Conservation (phyloP, 306 rosid species). For the Castanopsis chinensis region DNA sequence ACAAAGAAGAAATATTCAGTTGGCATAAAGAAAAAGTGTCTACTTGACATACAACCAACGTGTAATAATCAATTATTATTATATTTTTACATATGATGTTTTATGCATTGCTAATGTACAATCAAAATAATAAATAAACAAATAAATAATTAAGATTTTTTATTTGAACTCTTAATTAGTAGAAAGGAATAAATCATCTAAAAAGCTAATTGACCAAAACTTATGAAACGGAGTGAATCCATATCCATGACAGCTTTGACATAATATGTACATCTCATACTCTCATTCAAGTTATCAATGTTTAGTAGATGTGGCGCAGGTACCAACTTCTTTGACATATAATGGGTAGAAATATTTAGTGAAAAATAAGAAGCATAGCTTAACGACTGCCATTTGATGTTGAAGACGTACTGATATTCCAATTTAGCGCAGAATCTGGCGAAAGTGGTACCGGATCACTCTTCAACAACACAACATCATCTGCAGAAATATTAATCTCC, state of each 20-base stretch:
- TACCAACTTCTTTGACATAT: background rate
- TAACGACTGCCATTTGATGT: slow-evolving; percentile 53
- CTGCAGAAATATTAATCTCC: slow-evolving; percentile 45
- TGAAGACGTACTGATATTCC: slow-evolving; percentile 34
- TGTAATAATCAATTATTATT: no score
- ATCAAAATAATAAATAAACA: background rate
- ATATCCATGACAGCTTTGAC: slow-evolving; percentile 10
- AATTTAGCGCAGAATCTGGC: slow-evolving; percentile 42
- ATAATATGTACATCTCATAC: slow-evolving; percentile 38
- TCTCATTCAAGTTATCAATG: slow-evolving; percentile 4
- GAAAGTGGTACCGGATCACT: slow-evolving; percentile 49
- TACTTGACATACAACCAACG: no score
- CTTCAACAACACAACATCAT: slow-evolving; percentile 43
- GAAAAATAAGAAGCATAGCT: slow-evolving; percentile 9
- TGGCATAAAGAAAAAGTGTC: background rate
- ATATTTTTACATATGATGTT: background rate
- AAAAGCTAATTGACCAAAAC: background rate
- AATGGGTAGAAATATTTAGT: background rate
- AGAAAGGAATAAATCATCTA: background rate
- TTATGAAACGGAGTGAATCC: slow-evolving; percentile 16
- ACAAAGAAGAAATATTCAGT: no score
- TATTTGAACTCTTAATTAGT: slow-evolving; percentile 3
- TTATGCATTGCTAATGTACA: background rate
- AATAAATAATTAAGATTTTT: background rate
- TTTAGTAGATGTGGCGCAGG: background rate